These are phyloP conservation scores for Termitomyces sp. DNA, from an alignment of 768 basidiomycete genomes.

Conservation along the genomic window DNA sequence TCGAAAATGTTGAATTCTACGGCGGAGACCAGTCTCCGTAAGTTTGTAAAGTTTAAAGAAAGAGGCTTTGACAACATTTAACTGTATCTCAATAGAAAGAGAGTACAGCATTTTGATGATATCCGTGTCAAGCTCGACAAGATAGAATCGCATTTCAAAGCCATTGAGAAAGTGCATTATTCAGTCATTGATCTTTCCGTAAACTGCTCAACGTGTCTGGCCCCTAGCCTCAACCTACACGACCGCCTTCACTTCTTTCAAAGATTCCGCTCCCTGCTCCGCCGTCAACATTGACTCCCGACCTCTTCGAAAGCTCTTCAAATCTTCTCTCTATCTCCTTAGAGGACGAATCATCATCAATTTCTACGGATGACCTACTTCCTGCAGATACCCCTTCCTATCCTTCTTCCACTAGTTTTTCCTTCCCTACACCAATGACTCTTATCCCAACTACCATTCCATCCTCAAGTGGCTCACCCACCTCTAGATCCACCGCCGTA, in stretches of 20 bases:
- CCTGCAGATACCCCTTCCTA: slow-evolving; percentile 24
- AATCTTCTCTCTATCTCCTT: background rate
- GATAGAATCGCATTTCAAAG: slow-evolving; percentile 46
- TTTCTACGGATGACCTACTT: slow-evolving; percentile 30
- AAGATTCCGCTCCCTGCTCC: slow-evolving; percentile 40
- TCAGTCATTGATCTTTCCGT: background rate
- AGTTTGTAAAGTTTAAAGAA: slow-evolving; percentile 11
- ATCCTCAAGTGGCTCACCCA: slow-evolving; percentile 11
- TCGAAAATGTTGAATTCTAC: slow-evolving; percentile 53
- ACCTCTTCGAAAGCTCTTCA: slow-evolving; percentile 6
- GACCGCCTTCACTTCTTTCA: slow-evolving; percentile 46
- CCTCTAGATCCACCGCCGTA: slow-evolving; percentile 19
- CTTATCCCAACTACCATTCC: slow-evolving; percentile 22
- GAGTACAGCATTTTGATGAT: slow-evolving; percentile 37
- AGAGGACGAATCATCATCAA: background rate
- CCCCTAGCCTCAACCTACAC: slow-evolving; percentile 31
- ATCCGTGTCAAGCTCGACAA: slow-evolving; percentile 46
- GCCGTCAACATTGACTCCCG: slow-evolving; percentile 17
- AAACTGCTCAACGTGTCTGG: background rate
- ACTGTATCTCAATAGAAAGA: slow-evolving; percentile 27
- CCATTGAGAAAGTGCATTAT: slow-evolving; percentile 44
- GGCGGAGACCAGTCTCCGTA: slow-evolving; percentile 38
- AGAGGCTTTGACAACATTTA: background rate
- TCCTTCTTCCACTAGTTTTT: slow-evolving; percentile 11
- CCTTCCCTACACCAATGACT: slow-evolving; percentile 11